Conservation (phyloP, 768 basidiomycete genomes). For the Tricholomella constricta region DNA sequence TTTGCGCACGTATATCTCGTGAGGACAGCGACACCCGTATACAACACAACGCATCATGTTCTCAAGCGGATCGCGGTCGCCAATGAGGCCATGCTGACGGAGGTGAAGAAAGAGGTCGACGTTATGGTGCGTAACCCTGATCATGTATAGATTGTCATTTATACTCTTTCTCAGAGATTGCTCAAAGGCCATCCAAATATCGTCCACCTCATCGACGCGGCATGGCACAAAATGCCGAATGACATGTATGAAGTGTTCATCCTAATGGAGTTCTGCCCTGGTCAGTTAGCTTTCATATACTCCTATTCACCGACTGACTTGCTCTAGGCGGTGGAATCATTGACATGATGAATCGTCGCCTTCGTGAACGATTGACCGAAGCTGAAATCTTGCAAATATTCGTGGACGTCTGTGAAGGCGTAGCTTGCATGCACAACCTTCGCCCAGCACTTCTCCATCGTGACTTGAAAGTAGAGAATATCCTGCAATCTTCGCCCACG, state of each 20-base stretch:
- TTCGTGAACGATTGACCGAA: conserved; percentile 93
- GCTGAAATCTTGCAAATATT: conserved; percentile 97
- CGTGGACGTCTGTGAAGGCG: conserved; percentile 95
- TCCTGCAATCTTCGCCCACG: conserved; percentile 82
- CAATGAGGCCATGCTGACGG: conserved; percentile 84
- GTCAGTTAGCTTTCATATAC: conserved; percentile 40
- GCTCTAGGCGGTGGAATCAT: conserved; percentile 91
- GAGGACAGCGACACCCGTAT: conserved; percentile 80
- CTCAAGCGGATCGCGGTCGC: conserved; percentile 95
- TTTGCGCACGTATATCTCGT: conserved; percentile 99
- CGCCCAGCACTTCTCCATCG: conserved; percentile 91
- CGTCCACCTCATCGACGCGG: conserved; percentile 93
- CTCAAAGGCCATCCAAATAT: conserved; percentile 94
- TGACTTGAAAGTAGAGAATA: conserved; percentile 99
- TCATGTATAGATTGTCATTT: conserved; percentile 22
- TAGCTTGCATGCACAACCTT: conserved; percentile 95
- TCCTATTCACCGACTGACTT: conserved; percentile 17
- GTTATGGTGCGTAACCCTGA: conserved; percentile 76
- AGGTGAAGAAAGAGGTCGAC: conserved; percentile 97
- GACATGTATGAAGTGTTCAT: conserved; percentile 96
- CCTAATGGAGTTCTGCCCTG: conserved; percentile 97
- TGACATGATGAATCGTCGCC: conserved; percentile 98
- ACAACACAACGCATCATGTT: conserved; percentile 93
- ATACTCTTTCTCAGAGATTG: conserved; percentile 61
- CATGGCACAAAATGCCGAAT: conserved; percentile 82